Evolutionary conservation across 2,329 filamentous ascomycete species (phyloP).

Genomic region (Madurella fahalii): DNA sequence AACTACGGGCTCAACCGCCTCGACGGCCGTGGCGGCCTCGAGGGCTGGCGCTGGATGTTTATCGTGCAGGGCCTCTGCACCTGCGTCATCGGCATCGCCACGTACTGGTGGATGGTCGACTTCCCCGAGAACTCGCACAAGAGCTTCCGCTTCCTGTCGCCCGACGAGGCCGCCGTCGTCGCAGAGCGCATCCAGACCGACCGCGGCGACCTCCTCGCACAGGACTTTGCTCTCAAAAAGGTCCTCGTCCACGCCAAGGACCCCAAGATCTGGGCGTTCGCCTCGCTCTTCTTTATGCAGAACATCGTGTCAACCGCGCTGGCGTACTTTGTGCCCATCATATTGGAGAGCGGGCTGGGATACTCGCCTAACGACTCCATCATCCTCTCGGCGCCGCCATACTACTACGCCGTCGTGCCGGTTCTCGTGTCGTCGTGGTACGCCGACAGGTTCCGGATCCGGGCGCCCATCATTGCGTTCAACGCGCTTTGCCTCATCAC

Average conservation of each 20-base stretch:
- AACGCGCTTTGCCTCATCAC: constrained; percentile 58
- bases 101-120: constrained; percentile 68
- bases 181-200: constrained; percentile 56
- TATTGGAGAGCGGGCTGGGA: constrained; percentile 50
- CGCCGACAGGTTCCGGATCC: constrained; percentile 56
- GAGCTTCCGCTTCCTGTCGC: constrained; percentile 55
- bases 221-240: constrained; percentile 52
- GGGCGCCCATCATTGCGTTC: constrained; percentile 61
- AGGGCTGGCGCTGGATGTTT: constrained; percentile 68
- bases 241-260: constrained; percentile 56
- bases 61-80: constrained; percentile 62
- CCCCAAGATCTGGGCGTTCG: constrained; percentile 61
- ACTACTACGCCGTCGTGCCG: constrained; percentile 63
- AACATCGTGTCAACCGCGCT: constrained; percentile 63
- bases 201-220: constrained; percentile 54
- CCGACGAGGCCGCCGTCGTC: constrained; percentile 53
- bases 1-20: constrained; percentile 66
- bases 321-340: constrained; percentile 62
- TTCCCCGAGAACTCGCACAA: constrained; percentile 59
- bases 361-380: constrained; percentile 52
- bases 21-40: constrained; percentile 50
- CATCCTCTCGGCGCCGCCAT: constrained; percentile 61
- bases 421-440: constrained; percentile 59
- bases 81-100: constrained; percentile 53
- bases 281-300: constrained; percentile 60